phyloP scores from a whole-genome alignment of 1,284 basidiomycete species.

The Heterobasidion annosum region DNA sequence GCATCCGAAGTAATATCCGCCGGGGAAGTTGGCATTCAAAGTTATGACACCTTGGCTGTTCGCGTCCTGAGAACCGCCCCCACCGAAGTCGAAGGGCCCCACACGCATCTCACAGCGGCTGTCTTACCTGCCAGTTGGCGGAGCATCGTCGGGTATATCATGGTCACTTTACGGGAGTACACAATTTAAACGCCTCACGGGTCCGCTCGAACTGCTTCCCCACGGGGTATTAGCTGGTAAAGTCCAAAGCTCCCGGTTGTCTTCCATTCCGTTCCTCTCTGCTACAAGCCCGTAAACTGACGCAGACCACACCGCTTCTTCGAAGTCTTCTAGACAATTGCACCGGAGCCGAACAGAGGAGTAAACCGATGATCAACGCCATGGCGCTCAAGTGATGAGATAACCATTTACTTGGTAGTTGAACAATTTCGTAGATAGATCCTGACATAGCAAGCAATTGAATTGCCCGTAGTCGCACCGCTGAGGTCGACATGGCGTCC shows the following conservation, averaged over 20 bases:
- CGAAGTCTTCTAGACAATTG: not conserved
- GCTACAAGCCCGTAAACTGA: not conserved
- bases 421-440: too few species aligned
- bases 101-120: not conserved
- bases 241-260: not conserved
- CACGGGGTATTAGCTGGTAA: not conserved
- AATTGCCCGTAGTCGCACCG: too few species aligned
- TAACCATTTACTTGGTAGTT: too few species aligned
- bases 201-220: not conserved
- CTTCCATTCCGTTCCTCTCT: not conserved
- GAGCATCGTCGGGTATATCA: slow-evolving; percentile 12
- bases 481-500: too few species aligned
- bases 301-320: not conserved
- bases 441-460: too few species aligned
- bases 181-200: not conserved
- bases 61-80: not conserved
- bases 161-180: slow-evolving; percentile 10
- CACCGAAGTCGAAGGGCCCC: not conserved
- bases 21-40: not conserved
- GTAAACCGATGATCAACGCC: too few species aligned
- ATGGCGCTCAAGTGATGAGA: too few species aligned
- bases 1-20: not conserved
- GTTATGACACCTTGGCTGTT: not conserved
- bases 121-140: slow-evolving; percentile 9
- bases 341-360: not conserved